Evolutionary conservation across 2,329 filamentous ascomycete genomes (phyloP).

Genomic region (Xylariaceae sp.): DNA sequence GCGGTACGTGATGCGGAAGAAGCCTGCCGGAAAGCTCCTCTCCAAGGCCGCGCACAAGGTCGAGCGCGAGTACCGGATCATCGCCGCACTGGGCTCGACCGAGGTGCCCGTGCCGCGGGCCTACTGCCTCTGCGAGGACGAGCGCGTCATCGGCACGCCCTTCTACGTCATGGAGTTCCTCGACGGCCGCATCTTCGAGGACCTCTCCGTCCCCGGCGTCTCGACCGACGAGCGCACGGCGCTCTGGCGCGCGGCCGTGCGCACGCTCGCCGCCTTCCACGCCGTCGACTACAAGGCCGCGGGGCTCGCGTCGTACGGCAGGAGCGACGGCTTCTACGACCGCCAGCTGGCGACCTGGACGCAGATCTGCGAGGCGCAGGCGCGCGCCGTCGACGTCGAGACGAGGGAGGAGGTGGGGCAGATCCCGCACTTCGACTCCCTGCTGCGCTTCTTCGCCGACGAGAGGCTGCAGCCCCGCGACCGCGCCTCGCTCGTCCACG

Average conservation of each 20-base stretch:
- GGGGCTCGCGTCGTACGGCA: conserved; percentile 69
- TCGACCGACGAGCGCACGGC: conserved; percentile 64
- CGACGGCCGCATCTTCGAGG: conserved; percentile 88
- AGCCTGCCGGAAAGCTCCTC: conserved; percentile 88
- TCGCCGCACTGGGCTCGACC: conserved; percentile 71
- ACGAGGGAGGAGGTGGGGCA: conserved; percentile 70
- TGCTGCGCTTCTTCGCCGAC: conserved; percentile 72
- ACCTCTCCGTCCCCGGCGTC: conserved; percentile 70
- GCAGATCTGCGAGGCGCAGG: conserved; percentile 72
- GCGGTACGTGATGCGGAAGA: conserved; percentile 91
- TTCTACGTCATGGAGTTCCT: conserved; percentile 98
- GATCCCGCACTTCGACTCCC: conserved; percentile 77
- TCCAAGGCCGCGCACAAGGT: conserved; percentile 94
- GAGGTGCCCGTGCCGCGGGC: conserved; percentile 82
- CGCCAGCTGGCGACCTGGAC: conserved; percentile 81
- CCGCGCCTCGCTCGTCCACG: conserved; percentile 75
- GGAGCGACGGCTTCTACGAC: conserved; percentile 70
- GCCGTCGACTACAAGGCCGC: conserved; percentile 61
- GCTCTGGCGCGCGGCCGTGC: conserved; percentile 83
- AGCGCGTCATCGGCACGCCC: conserved; percentile 72
- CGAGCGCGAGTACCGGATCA: conserved; percentile 89
- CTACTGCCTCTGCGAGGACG: conserved; percentile 81
- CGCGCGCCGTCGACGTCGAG: conserved; percentile 68
- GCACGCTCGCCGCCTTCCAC: conserved; percentile 82
- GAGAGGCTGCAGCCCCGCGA: conserved; percentile 67